Percentiles rank a stretch among this genome's conserved stretches.
Conservation (phyloP, 805 yeast species). For the Maudiozyma bulderi region DNA sequence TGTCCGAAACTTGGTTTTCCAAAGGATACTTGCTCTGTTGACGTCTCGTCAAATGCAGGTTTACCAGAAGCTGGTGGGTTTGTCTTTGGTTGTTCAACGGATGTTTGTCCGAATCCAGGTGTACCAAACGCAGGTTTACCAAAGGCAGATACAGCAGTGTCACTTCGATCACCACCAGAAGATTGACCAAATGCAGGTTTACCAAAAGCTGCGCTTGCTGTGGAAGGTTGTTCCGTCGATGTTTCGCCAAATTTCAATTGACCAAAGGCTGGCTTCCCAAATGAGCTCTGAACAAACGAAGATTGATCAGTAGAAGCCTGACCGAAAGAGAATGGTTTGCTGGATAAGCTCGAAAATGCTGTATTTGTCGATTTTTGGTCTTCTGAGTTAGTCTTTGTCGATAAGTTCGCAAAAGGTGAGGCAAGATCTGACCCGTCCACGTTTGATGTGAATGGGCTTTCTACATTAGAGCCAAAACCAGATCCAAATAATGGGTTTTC, state of each 20-base stretch:
- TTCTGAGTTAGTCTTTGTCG: not conserved
- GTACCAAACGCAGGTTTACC: conserved; percentile 4
- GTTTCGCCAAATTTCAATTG: not conserved
- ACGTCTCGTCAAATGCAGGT: no score
- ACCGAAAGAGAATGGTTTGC: not conserved
- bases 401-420: not conserved
- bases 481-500: not conserved
- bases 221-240: conserved; percentile 5
- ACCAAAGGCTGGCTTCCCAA: conserved; percentile 8
- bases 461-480: not conserved
- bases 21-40: no score
- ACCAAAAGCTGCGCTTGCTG: conserved; percentile 12
- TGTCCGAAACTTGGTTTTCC: no score
- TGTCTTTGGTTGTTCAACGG: not conserved
- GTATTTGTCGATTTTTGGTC: not conserved
- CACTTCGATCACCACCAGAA: conserved; percentile 5
- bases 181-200: conserved; percentile 15
- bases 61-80: not conserved
- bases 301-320: conserved; percentile 22
- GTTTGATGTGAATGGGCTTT: not conserved
- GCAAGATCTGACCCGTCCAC: not conserved
- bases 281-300: conserved; percentile 5
- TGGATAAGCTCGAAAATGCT: not conserved
- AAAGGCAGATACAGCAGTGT: not conserved
- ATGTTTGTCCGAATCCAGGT: not conserved